Evolutionary conservation across 2,329 filamentous ascomycete genomes (phyloP).

Genomic region (Botrytis elliptica): DNA sequence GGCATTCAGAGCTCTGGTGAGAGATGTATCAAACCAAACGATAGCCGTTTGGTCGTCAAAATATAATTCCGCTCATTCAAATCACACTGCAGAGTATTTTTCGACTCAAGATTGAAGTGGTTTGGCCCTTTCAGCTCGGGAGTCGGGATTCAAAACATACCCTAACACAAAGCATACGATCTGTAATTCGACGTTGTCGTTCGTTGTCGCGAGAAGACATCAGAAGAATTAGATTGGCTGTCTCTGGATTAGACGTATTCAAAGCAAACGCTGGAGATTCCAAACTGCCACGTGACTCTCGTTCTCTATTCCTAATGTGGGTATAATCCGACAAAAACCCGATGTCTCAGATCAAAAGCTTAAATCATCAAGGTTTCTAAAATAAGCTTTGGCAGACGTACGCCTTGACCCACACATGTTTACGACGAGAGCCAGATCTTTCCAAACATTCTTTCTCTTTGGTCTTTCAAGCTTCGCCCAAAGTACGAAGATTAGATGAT

Average conservation of each 20-base stretch:
- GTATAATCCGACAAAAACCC: not conserved
- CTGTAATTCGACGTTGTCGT: accelerated
- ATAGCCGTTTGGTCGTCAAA: not conserved
- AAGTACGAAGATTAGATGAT: not conserved
- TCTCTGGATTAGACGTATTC: not conserved
- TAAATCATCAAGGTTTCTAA: not conserved
- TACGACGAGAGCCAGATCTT: not conserved
- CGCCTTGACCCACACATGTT: not conserved
- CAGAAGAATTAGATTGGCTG: not conserved
- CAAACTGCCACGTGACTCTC: not conserved
- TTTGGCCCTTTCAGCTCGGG: not conserved
- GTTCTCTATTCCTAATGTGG: not conserved
- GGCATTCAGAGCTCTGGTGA: not conserved
- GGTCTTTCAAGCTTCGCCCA: not conserved
- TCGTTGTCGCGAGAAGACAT: not conserved
- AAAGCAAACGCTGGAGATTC: not conserved
- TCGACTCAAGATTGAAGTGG: not conserved
- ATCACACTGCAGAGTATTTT: not conserved
- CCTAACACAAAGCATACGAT: not conserved
- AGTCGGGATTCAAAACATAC: not conserved
- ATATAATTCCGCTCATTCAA: not conserved
- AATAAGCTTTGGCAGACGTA: not conserved
- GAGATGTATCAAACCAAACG: not conserved
- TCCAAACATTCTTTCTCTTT: not conserved
- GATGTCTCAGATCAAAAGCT: not conserved